phyloP scores from a whole-genome alignment of 371 early-diverging fungal species.

The Chytridium lagenaria region DNA sequence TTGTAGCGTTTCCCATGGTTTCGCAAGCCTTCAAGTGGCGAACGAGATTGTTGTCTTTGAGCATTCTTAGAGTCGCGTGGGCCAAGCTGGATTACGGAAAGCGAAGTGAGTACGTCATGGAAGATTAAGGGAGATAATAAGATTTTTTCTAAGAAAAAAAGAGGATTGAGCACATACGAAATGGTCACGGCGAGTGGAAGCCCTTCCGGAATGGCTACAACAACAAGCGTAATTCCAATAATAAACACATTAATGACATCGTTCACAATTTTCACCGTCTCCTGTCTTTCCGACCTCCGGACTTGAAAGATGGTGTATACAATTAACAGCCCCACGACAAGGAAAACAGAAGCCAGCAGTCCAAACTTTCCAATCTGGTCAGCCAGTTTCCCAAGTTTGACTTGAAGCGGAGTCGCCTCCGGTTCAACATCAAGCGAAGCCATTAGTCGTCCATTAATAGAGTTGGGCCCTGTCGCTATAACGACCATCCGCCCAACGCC shows the following conservation, averaged over 20 bases:
- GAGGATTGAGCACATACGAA: too few relatives aligned
- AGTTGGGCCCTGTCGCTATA: constrained; percentile 82
- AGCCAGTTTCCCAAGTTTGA: constrained; percentile 83
- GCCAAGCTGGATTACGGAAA: too few relatives aligned
- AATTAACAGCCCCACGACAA: constrained; percentile 79
- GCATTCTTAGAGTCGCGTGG: constrained; percentile 91
- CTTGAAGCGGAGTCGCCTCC: constrained; percentile 92
- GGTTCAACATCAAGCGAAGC: constrained; percentile 76
- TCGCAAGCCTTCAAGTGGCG: constrained; percentile 94
- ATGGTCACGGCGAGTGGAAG: constrained; percentile 97
- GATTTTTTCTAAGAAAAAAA: too few relatives aligned
- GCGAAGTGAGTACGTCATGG: too few relatives aligned
- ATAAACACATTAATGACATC: constrained; percentile 61
- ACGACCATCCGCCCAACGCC: constrained; percentile 87
- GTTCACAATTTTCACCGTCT: constrained; percentile 33
- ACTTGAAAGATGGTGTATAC: constrained; percentile 76
- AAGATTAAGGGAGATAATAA: too few relatives aligned
- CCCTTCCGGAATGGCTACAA: constrained; percentile 97
- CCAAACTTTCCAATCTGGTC: constrained; percentile 94
- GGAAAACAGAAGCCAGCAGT: constrained; percentile 74
- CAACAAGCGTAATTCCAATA: constrained; percentile 78
- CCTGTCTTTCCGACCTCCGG: constrained; percentile 29
- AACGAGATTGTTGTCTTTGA: constrained; percentile 87
- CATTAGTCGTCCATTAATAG: constrained; percentile 74
- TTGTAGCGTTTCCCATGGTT: constrained; percentile 95